Conservation (phyloP, 768 basidiomycete species). For the Rossbeevera mucosa region DNA sequence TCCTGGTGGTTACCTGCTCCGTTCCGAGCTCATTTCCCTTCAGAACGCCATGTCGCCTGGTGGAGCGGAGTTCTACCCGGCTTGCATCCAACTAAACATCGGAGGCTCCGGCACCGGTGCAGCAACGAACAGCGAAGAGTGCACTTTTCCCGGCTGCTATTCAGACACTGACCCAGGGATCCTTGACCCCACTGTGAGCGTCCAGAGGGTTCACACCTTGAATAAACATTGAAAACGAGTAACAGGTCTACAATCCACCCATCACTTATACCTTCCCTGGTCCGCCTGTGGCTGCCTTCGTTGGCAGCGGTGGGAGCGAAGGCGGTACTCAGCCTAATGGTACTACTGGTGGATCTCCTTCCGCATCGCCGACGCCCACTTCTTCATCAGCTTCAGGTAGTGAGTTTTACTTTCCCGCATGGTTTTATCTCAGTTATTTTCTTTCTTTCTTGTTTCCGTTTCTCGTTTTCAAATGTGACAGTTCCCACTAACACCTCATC, state of each 20-base stretch:
- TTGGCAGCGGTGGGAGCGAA: slow-evolving; percentile 13
- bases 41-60: slow-evolving; percentile 53
- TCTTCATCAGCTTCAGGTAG: slow-evolving; percentile 16
- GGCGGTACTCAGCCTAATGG: slow-evolving; percentile 23
- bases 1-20: slow-evolving; percentile 68
- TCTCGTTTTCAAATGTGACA: slow-evolving; percentile 22
- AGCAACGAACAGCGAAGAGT: slow-evolving; percentile 34
- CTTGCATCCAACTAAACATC: slow-evolving; percentile 27
- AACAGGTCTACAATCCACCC: slow-evolving; percentile 30
- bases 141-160: slow-evolving; percentile 68
- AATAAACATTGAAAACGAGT: background rate
- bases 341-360: slow-evolving; percentile 14
- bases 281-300: slow-evolving; percentile 43
- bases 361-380: slow-evolving; percentile 6
- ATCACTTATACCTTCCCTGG: slow-evolving; percentile 50
- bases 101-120: slow-evolving; percentile 25
- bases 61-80: slow-evolving; percentile 46
- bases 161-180: slow-evolving; percentile 66
- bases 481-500: slow-evolving; percentile 23
- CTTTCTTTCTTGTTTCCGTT: background rate
- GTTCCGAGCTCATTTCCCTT: slow-evolving; percentile 75
- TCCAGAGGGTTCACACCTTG: background rate
- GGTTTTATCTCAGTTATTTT: background rate
- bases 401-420: slow-evolving; percentile 10
- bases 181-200: slow-evolving; percentile 42